phyloP scores from a whole-genome alignment of 2,329 filamentous ascomycete species.

The Cyphellophora europaea region DNA sequence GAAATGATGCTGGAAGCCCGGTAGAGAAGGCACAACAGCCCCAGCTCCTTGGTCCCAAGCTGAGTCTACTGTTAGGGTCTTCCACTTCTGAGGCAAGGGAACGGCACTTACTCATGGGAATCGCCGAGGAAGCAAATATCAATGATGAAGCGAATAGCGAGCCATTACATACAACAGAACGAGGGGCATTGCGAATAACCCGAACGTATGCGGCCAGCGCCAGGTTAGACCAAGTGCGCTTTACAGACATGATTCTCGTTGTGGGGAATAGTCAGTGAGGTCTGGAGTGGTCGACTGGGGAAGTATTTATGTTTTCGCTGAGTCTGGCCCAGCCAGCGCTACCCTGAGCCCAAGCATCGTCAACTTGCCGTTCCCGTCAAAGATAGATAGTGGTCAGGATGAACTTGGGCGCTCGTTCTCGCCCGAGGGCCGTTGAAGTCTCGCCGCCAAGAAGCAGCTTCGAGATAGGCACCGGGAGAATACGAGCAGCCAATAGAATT shows the following conservation, averaged over 20 bases:
- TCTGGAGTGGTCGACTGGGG: too few species aligned
- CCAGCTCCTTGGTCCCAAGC: constrained; percentile 27
- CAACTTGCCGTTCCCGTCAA: too few species aligned
- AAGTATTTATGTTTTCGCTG: too few species aligned
- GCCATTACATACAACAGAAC: constrained; percentile 8
- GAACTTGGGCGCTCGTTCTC: too few species aligned
- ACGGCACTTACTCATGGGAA: constrained; percentile 16
- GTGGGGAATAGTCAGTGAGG: too few species aligned
- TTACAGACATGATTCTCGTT: neutral
- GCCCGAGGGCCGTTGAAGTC: too few species aligned
- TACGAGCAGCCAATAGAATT: constrained; percentile 1
- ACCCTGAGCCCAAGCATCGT: too few species aligned
- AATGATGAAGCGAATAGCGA: constrained; percentile 4
- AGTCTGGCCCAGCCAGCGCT: too few species aligned
- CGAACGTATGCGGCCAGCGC: constrained; percentile 7
- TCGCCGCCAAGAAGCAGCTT: too few species aligned
- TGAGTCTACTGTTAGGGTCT: constrained; percentile 5
- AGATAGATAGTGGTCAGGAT: too few species aligned
- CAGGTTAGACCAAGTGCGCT: neutral
- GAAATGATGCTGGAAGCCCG: constrained; percentile 28
- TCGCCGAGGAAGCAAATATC: constrained; percentile 8
- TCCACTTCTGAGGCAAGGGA: too few species aligned
- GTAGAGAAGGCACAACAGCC: constrained; percentile 24
- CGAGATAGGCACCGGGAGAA: too few species aligned
- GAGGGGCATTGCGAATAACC: constrained; percentile 5